Percentiles rank a stretch among this genome's conserved stretches.
phyloP scores from a whole-genome alignment of 495 filamentous ascomycete genomes.

The Hyaloscypha variabilis region DNA sequence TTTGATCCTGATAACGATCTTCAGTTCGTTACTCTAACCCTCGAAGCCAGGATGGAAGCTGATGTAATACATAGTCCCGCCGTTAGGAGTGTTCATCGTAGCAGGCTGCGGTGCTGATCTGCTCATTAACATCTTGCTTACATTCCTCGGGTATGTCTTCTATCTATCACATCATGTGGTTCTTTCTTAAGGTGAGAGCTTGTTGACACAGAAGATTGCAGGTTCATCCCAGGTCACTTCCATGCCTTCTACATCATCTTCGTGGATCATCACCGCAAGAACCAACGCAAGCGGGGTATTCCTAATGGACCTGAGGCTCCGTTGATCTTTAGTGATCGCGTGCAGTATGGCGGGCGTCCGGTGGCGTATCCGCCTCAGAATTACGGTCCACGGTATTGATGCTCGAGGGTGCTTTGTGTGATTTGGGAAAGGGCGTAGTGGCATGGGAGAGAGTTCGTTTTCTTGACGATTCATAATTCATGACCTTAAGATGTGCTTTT shows the following conservation, averaged over 20 bases:
- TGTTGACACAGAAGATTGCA: conserved; percentile 31
- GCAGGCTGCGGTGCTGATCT: conserved; percentile 85
- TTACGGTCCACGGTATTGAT: background rate
- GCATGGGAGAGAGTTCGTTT: background rate
- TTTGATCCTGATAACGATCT: background rate
- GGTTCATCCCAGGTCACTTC: conserved; percentile 78
- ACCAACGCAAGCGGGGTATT: conserved; percentile 55
- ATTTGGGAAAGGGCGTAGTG: background rate
- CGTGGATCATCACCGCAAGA: conserved; percentile 76
- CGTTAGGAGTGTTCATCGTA: conserved; percentile 86
- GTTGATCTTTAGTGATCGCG: conserved; percentile 78
- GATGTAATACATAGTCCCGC: conserved; percentile 61
- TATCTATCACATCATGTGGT: background rate
- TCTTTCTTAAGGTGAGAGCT: conserved; percentile 8
- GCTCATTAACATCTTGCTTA: conserved; percentile 90
- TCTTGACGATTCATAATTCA: background rate
- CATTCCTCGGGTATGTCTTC: conserved; percentile 71
- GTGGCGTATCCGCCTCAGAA: background rate
- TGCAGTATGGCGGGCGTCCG: conserved; percentile 66
- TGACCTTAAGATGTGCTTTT: background rate
- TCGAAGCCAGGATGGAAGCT: no score
- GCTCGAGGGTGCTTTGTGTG: background rate
- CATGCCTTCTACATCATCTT: conserved; percentile 94
- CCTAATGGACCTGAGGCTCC: conserved; percentile 55
- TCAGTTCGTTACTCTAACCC: conserved; percentile 1